A percentile compares a stretch with the other conserved stretches of the same genome.
Evolutionary conservation across 805 yeast genomes (phyloP).

Genomic region (Lachancea dasiensis): DNA sequence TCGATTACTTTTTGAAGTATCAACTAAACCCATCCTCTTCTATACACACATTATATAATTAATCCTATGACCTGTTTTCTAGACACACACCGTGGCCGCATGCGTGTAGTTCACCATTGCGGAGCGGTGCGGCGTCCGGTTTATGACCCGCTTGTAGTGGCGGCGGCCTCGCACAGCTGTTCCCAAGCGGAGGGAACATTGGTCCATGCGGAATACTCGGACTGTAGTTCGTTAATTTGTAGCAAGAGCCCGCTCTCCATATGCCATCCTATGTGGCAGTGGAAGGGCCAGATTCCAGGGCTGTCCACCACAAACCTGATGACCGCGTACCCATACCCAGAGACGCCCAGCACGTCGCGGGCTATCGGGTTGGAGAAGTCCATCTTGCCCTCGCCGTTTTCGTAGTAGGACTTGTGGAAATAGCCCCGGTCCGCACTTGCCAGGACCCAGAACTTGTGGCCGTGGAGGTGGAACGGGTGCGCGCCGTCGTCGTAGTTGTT

Average conservation of each 20-base stretch:
- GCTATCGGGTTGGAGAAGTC: constrained; percentile 42
- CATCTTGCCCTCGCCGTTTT: constrained; percentile 40
- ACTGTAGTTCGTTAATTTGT: constrained; percentile 22
- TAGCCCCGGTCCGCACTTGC: constrained; percentile 22
- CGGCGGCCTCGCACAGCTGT: constrained; percentile 8
- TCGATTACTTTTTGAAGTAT: too few species aligned
- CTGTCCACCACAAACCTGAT: constrained; percentile 60
- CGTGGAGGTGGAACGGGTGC: constrained; percentile 61
- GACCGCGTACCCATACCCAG: constrained; percentile 51
- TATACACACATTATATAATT: too few species aligned
- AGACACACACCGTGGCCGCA: too few species aligned
- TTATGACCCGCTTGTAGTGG: background rate
- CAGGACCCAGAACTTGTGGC: constrained; percentile 34
- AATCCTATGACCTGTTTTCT: too few species aligned
- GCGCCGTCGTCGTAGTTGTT: constrained; percentile 65
- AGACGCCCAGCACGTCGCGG: constrained; percentile 57
- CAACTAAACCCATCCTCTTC: too few species aligned
- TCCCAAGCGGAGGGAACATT: constrained; percentile 23
- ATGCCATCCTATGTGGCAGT: constrained; percentile 72
- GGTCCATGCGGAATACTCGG: constrained; percentile 21
- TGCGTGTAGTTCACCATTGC: too few species aligned
- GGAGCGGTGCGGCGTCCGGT: background rate
- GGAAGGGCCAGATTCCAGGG: constrained; percentile 83
- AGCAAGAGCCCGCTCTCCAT: constrained; percentile 51
- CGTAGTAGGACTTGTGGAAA: constrained; percentile 26